Base-by-base conservation (phyloP, 768 basidiomycete species). In the Lentinula aciculospora region DNA sequence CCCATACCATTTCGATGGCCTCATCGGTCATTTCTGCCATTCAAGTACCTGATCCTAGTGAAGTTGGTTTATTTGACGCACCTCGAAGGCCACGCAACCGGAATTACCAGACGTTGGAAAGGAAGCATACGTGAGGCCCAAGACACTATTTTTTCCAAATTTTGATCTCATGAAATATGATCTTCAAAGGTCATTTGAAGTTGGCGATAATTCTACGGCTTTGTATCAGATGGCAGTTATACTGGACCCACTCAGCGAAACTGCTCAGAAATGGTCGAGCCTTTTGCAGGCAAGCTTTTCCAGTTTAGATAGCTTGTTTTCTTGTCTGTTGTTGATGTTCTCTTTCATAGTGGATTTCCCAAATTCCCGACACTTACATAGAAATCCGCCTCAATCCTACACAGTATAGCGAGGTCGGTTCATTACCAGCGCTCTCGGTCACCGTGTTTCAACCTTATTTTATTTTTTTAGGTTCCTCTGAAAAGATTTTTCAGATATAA, bases 401-500 rank as follows among this genome's bases (percentile, higher is more conserved):
- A 0, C 72, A 68, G 27, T 78, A 87, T 60, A 67, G 70, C 1
- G 94, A 98, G 72, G 93, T 93, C 58, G 28, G 78, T 63, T 21
- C 17, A 8, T 15, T 7, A 13, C n/a, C 13, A 17, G 13, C 44
- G 1, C 50, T 39, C n/a, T 19, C 5, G n/a, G 32, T 55, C 17
- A 28, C 25, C 3, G 34, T n/a, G 15, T 53, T 9, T 39, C 19
- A n/a, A 57, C 53, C n/a, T n/a, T n/a, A n/a, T n/a, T n/a, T n/a
- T 57, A 47, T 12, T 12, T 19, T 44, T 27, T 1, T 60, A 97
- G 90, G 75, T 97, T 27, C 94, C 94, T 0, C 72, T 98, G 42
- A 98, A 97, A 69, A 82, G 88, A 17, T 98, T 98, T 76, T 98
- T 97, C 68, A 87, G 90, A 6, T 92, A 87, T 66, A 86, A 84